Conservation (phyloP, 2,329 filamentous ascomycete species). For the Colletotrichum gloeosporioides region DNA sequence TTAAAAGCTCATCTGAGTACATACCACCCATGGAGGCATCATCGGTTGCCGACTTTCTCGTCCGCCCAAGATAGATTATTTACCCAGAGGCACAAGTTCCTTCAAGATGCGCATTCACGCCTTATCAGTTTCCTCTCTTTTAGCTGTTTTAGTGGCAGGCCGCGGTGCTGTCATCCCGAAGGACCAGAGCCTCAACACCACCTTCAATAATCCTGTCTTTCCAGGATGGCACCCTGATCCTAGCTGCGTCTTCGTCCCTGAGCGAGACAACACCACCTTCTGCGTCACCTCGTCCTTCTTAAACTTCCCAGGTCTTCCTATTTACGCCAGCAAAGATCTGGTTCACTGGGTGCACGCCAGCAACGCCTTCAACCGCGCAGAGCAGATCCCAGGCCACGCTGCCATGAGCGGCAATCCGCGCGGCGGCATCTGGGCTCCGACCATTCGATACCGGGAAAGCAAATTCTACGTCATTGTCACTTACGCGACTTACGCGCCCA, state of each 20-base stretch:
- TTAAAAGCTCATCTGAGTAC: too few relatives aligned
- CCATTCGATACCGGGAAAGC: constrained; percentile 12
- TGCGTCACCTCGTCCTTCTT: constrained; percentile 58
- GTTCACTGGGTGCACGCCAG: background rate
- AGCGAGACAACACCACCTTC: constrained; percentile 49
- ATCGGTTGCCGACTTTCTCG: too few relatives aligned
- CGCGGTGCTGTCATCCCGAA: background rate
- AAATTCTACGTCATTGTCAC: background rate
- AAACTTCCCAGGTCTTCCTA: constrained; percentile 55
- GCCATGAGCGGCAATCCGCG: constrained; percentile 32
- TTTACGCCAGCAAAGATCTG: constrained; percentile 41
- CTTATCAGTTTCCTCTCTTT: background rate
- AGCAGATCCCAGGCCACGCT: constrained; percentile 42
- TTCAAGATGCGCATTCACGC: too few relatives aligned
- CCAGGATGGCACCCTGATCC: constrained; percentile 57
- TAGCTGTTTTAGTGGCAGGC: fast-evolving
- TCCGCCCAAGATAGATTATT: too few relatives aligned
- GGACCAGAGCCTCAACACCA: constrained; percentile 19
- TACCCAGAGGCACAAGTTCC: too few relatives aligned
- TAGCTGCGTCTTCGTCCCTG: constrained; percentile 42
- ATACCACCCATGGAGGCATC: too few relatives aligned
- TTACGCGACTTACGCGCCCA: background rate
- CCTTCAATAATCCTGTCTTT: constrained; percentile 47
- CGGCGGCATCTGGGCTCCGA: constrained; percentile 52
- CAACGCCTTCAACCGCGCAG: constrained; percentile 43